Evolutionary conservation across 148 eudicot species (phyloP), one percentile per base, ranked within the genome.

Genomic region (Diospyros lotus): DNA sequence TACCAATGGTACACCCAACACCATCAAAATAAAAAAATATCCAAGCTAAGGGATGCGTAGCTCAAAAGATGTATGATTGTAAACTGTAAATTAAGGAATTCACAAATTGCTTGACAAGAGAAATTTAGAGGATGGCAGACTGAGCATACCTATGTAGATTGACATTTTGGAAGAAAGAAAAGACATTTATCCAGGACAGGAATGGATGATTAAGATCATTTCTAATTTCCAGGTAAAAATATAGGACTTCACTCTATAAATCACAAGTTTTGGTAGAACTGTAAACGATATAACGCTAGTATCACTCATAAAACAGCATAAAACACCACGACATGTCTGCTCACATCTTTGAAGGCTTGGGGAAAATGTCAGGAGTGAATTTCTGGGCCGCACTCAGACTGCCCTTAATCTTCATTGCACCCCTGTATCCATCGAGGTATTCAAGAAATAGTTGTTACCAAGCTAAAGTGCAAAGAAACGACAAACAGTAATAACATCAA

Each of bases 311-410:
- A 63, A 28, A 28, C 28, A 28, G 28, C 28, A 28, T 28, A 28
- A 28, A 28, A 28, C n/a, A 51, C 10, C 42, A 58, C 1, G 44
- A 15, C 58, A 10, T 12, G n/a, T 52, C 45, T 15, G 80, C 80
- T 95, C 90, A 95, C 98, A 95, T 79, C 86, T 95, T 95, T 17
- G 99, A 76, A 58, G 99, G 94, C 82, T 95, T 95, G 67, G 99
- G 99, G 83, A 95, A 95, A 53, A 95, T 95, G 75, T 90, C 98
- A 38, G 98, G 99, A 10, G 99, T 93, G 72, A 93, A 95, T 76
- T 95, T 95, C 80, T 87, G 91, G 15, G 99, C 99, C 38, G 99
- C 99, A 73, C 87, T 88, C 18, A 95, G 75, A 64, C 98, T 95
- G 5, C 97, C 99, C 78, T 93, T 95, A 72, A 95, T 82, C 87